Evolutionary conservation across 139 green algal genomes (phyloP).

Genomic region (Picochlorum sp.): DNA sequence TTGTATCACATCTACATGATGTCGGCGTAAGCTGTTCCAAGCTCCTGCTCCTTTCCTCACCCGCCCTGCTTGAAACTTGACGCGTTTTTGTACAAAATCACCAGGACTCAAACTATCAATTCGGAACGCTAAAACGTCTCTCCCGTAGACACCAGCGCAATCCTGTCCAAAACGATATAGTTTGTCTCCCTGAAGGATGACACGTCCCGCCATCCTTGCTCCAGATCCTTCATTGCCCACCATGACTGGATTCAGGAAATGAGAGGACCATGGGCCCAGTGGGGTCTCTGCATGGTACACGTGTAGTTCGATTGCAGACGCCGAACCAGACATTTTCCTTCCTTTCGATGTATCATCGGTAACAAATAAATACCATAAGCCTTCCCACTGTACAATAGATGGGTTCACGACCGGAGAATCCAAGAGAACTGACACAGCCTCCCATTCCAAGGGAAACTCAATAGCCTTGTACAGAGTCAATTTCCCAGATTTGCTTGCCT

Average conservation of each 20-base stretch:
- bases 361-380: conserved; percentile 32
- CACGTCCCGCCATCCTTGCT: conserved; percentile 20
- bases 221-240: conserved; percentile 1
- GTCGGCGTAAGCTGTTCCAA: conserved; percentile 28
- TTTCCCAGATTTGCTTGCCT: conserved; percentile 17
- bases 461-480: conserved; percentile 30
- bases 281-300: conserved; percentile 7
- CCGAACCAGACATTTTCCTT: too few species aligned
- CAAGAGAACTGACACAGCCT: conserved; percentile 16
- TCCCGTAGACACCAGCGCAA: conserved; percentile 31
- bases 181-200: conserved; percentile 13
- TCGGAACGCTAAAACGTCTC: conserved; percentile 20
- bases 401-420: conserved; percentile 21
- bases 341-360: conserved; percentile 12
- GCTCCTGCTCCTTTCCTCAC: not conserved
- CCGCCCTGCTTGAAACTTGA: conserved; percentile 4
- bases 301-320: conserved; percentile 1
- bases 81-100: conserved; percentile 19
- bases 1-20: conserved; percentile 38
- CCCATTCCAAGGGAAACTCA: conserved; percentile 24
- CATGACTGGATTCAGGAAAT: conserved; percentile 23
- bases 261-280: conserved; percentile 26
- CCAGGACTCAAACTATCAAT: conserved; percentile 19
- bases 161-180: conserved; percentile 40
- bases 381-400: conserved; percentile 18